Evolutionary conservation across 108 stramenopile species (phyloP).

Genomic region (Cyclotella baltica): DNA sequence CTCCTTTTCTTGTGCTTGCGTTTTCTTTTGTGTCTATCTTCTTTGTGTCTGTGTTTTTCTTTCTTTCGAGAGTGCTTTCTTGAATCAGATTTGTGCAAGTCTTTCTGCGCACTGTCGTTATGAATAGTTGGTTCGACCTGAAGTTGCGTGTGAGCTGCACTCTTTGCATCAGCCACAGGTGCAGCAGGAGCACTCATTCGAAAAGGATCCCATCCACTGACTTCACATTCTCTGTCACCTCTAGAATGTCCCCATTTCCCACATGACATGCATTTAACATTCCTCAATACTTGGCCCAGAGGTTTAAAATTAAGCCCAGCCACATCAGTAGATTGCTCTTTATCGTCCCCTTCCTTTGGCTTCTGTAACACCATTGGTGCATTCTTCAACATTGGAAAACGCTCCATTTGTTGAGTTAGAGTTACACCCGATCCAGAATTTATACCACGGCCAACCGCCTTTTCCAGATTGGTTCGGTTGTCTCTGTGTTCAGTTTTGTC

Average conservation of each 20-base stretch:
- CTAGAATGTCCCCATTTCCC: conserved; percentile 84
- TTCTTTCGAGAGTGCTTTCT: neutral
- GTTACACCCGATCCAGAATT: conserved; percentile 54
- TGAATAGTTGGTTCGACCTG: neutral
- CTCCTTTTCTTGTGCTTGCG: conserved; percentile 11
- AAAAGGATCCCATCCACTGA: conserved; percentile 89
- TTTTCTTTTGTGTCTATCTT: conserved; percentile 8
- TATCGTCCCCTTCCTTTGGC: conserved; percentile 43
- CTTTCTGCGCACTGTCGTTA: neutral
- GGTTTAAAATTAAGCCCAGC: conserved; percentile 79
- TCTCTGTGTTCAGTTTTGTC: conserved; percentile 23
- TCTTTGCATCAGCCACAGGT: neutral
- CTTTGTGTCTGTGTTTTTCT: neutral
- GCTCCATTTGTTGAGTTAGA: conserved; percentile 75
- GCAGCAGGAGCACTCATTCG: conserved; percentile 8
- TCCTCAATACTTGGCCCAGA: conserved; percentile 76
- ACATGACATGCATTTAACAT: conserved; percentile 83
- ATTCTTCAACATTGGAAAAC: conserved; percentile 84
- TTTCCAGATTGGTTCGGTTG: conserved; percentile 68
- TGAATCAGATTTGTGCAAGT: neutral
- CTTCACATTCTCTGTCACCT: conserved; percentile 82
- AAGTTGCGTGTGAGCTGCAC: neutral
- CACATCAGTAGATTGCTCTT: conserved; percentile 51
- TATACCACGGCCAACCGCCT: conserved; percentile 76
- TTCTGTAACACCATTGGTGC: conserved; percentile 75